Conservation (phyloP, 202 grass and related monocot genomes). For the Panicum virgatum region DNA sequence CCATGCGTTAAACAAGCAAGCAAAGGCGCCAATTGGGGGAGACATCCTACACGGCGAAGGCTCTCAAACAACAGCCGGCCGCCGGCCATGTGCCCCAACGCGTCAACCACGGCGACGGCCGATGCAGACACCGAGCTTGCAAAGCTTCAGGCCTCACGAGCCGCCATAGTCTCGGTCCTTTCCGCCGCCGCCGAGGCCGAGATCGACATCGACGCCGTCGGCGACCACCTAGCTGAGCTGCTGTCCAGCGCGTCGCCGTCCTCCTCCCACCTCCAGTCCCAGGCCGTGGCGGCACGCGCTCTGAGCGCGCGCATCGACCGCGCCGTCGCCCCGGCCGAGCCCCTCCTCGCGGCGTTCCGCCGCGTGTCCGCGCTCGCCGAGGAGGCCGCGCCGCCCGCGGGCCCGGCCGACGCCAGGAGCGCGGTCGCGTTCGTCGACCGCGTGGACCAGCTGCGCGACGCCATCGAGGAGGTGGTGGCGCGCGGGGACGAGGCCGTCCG, state of each 20-base stretch:
- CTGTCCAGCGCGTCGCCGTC: constrained; percentile 30
- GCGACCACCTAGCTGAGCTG: constrained; percentile 14
- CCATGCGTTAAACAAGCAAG: not conserved
- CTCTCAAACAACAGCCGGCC: constrained; percentile 19
- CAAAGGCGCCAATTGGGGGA: constrained; percentile 19
- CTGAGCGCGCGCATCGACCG: constrained; percentile 48
- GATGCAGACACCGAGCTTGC: constrained; percentile 24
- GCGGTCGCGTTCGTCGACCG: constrained; percentile 43
- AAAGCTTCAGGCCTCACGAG: constrained; percentile 33
- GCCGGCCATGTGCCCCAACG: constrained; percentile 40
- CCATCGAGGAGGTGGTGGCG: constrained; percentile 39
- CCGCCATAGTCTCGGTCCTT: constrained; percentile 35
- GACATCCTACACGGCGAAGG: not conserved
- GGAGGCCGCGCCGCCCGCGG: constrained; percentile 31
- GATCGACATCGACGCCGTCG: constrained; percentile 33
- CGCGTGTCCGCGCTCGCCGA: constrained; percentile 27
- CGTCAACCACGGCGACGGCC: constrained; percentile 8
- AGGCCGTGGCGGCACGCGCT: constrained; percentile 38
- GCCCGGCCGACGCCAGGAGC: not conserved
- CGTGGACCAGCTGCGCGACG: constrained; percentile 51
- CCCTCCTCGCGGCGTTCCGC: constrained; percentile 43
- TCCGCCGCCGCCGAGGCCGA: constrained; percentile 26
- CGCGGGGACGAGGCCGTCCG: constrained; percentile 53
- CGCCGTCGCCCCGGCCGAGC: constrained; percentile 37
- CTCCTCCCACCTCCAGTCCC: constrained; percentile 45